Conservation (phyloP, 2,329 filamentous ascomycete species). For the Periconia digitata region DNA sequence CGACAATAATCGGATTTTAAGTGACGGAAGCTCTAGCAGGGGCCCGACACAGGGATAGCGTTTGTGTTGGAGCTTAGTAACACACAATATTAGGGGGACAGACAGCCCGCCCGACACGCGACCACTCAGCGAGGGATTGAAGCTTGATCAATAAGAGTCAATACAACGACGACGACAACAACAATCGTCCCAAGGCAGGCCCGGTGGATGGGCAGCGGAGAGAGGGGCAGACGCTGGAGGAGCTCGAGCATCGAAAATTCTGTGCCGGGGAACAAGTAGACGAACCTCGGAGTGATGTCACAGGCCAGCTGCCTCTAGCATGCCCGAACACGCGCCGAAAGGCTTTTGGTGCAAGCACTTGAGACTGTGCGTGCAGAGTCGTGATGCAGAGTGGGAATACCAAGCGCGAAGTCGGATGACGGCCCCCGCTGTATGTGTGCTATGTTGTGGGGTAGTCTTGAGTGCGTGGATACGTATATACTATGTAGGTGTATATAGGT, state of each 20-base stretch:
- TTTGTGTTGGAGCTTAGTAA: no score
- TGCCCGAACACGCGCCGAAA: neutral
- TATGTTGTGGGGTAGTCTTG: neutral
- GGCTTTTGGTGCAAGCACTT: neutral
- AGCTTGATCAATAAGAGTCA: no score
- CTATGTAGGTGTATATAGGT: neutral
- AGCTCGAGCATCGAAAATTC: conserved; percentile 1
- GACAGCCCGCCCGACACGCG: no score
- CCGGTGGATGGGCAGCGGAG: no score
- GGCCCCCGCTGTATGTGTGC: neutral
- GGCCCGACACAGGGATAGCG: conserved; percentile 7
- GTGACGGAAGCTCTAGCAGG: conserved; percentile 24
- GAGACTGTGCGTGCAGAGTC: neutral
- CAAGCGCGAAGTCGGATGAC: neutral
- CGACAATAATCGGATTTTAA: conserved; percentile 20
- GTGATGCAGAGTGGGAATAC: neutral
- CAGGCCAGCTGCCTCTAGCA: conserved; percentile 1
- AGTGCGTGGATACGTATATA: neutral
- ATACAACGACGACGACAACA: no score
- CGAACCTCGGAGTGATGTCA: conserved; percentile 7
- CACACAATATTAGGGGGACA: conserved; percentile 2
- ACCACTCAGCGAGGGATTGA: no score
- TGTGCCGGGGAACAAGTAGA: conserved; percentile 4
- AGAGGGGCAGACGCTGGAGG: no score
- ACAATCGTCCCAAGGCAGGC: no score